Evolutionary conservation across 1,284 basidiomycete species (phyloP).

Genomic region (Lentinula novae-zelandiae): DNA sequence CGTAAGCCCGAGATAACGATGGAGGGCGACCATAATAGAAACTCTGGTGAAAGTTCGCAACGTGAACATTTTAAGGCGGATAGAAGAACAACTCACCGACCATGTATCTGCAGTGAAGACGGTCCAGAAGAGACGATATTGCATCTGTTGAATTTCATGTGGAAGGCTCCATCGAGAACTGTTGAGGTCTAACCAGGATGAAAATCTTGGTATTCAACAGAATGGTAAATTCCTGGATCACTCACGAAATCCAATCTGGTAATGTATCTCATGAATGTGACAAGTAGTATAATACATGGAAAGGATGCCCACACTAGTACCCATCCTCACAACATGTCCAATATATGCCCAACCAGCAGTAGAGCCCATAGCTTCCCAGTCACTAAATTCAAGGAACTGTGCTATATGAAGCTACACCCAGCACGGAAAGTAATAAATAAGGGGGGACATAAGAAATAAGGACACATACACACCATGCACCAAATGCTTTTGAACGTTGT

Average conservation of each 20-base stretch:
- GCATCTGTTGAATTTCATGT: constrained; percentile 38
- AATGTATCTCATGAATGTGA: neutral
- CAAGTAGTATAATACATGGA: neutral
- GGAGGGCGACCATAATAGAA: constrained; percentile 61
- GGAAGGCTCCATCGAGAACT: constrained; percentile 55
- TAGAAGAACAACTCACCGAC: constrained; percentile 37
- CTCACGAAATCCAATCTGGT: constrained; percentile 65
- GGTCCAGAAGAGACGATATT: constrained; percentile 63
- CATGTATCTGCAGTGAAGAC: constrained; percentile 56
- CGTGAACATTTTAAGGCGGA: neutral
- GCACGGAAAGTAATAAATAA: neutral
- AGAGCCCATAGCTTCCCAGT: constrained; percentile 42
- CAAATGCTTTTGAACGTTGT: constrained; percentile 52
- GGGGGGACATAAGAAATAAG: neutral
- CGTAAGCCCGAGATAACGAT: constrained; percentile 47
- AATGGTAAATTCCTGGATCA: constrained; percentile 13
- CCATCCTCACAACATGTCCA: constrained; percentile 55
- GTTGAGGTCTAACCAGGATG: constrained; percentile 47
- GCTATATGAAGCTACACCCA: constrained; percentile 49
- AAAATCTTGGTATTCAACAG: neutral
- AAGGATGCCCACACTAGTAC: constrained; percentile 49
- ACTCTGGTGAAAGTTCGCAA: constrained; percentile 37
- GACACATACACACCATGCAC: constrained; percentile 38
- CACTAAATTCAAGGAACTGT: constrained; percentile 55
- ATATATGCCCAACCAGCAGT: constrained; percentile 51